These are phyloP conservation scores for Pythium dissimile DNA, from an alignment of 352 stramenopile genomes.

Conservation along the genomic window DNA sequence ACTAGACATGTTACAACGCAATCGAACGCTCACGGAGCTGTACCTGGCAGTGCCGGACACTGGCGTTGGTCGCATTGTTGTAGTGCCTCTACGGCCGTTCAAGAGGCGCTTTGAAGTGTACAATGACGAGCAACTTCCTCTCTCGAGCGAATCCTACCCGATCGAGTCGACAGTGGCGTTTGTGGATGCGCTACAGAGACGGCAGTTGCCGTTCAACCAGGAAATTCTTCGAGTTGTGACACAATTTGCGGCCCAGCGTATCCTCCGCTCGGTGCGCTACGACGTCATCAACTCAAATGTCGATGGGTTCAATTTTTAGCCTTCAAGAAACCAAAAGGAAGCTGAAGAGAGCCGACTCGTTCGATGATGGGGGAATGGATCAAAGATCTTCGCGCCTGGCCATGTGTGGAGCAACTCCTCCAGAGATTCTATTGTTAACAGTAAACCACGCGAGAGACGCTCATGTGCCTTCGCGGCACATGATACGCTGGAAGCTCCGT, in stretches of 20 bases:
- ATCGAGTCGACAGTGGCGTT: constrained; percentile 6
- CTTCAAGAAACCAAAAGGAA: too few species aligned
- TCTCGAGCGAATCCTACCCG: background rate
- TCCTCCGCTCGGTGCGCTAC: constrained; percentile 12
- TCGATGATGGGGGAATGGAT: too few species aligned
- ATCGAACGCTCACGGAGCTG: constrained; percentile 12
- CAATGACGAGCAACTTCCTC: constrained; percentile 12
- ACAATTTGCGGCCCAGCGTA: constrained; percentile 1
- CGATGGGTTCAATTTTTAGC: too few species aligned
- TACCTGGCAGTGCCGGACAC: constrained; percentile 9
- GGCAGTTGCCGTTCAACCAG: background rate
- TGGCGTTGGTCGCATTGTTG: background rate
- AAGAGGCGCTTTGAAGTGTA: constrained; percentile 8
- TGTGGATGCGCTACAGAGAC: constrained; percentile 4
- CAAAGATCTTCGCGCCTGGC: too few species aligned
- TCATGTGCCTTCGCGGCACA: too few species aligned
- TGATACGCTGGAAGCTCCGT: too few species aligned
- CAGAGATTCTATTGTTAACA: too few species aligned
- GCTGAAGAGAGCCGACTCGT: too few species aligned
- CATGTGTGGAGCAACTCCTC: too few species aligned
- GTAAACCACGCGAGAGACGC: too few species aligned
- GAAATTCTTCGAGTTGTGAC: constrained; percentile 2
- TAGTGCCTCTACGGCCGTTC: constrained; percentile 5
- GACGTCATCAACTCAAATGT: constrained; percentile 3
- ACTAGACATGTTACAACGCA: constrained; percentile 6